Evolutionary conservation across 768 basidiomycete genomes (phyloP).

Genomic region (Hygrophorus russula): DNA sequence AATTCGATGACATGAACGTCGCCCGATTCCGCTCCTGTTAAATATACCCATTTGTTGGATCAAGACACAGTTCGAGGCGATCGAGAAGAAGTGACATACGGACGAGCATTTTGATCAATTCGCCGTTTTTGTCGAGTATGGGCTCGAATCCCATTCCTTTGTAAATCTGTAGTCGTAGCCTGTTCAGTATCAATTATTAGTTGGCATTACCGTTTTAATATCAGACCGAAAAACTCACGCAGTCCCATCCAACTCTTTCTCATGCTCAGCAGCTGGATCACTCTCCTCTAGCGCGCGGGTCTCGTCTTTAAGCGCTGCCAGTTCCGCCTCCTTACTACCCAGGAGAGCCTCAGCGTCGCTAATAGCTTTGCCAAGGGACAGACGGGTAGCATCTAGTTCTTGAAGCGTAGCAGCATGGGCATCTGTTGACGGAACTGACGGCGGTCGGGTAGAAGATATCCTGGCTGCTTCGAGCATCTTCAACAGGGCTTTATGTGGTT

Average conservation of each 20-base stretch:
- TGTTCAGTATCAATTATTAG: conserved; percentile 15
- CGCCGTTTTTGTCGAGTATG: conserved; percentile 40
- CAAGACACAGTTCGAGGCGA: neutral
- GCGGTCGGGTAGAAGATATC: conserved; percentile 57
- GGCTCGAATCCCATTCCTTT: conserved; percentile 67
- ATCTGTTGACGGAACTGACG: conserved; percentile 56
- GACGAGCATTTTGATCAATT: conserved; percentile 51
- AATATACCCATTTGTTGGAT: neutral
- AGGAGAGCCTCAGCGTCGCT: conserved; percentile 58
- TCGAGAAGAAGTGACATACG: conserved; percentile 30
- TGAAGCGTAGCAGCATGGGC: conserved; percentile 51
- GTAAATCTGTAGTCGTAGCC: conserved; percentile 57
- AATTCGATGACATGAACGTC: conserved; percentile 34
- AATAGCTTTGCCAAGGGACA: conserved; percentile 65
- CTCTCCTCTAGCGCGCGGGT: conserved; percentile 48
- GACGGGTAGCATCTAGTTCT: conserved; percentile 48
- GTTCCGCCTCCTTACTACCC: conserved; percentile 59
- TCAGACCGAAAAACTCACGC: conserved; percentile 33
- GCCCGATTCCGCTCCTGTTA: conserved; percentile 36
- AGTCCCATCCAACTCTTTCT: conserved; percentile 55
- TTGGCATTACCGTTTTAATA: neutral
- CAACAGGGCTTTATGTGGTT: conserved; percentile 38
- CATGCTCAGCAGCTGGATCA: conserved; percentile 66
- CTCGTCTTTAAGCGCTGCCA: conserved; percentile 57
- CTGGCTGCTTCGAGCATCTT: conserved; percentile 59